These are phyloP conservation scores for Zygotorulaspora sp. DNA, from an alignment of 805 yeast species.

Conservation along the genomic window DNA sequence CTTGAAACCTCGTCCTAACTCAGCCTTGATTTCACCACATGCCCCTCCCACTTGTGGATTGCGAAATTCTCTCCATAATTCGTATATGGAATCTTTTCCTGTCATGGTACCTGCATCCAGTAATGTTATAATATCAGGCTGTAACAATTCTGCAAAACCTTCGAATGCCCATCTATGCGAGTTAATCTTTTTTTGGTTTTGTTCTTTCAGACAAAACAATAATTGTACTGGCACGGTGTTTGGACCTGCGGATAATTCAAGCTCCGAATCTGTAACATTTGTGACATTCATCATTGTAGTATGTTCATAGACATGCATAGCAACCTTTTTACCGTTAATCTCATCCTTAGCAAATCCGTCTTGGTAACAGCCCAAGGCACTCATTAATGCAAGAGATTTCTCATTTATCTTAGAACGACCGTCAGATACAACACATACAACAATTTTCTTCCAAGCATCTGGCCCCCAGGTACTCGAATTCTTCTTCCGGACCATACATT, in stretches of 20 bases:
- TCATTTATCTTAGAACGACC: constrained; percentile 84
- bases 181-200: constrained; percentile 83
- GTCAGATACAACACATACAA: constrained; percentile 84
- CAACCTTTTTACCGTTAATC: constrained; percentile 76
- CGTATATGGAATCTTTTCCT: constrained; percentile 74
- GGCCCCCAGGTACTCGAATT: constrained; percentile 85
- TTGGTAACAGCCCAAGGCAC: constrained; percentile 87
- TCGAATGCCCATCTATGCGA: constrained; percentile 97
- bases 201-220: constrained; percentile 84
- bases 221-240: constrained; percentile 80
- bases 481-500: constrained; percentile 61
- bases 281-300: constrained; percentile 87
- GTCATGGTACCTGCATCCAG: constrained; percentile 96
- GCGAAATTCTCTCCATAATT: constrained; percentile 81
- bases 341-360: constrained; percentile 93
- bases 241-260: constrained; percentile 46
- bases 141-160: constrained; percentile 76
- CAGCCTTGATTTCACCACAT: constrained; percentile 93
- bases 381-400: constrained; percentile 70
- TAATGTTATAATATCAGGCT: constrained; percentile 78
- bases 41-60: constrained; percentile 90
- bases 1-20: constrained; percentile 58
- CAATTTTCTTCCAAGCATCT: constrained; percentile 91
- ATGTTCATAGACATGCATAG: constrained; percentile 88
- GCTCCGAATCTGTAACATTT: constrained; percentile 53